Base-by-base conservation (phyloP, 345 rosid genomes). In the Durio zibethinus region DNA sequence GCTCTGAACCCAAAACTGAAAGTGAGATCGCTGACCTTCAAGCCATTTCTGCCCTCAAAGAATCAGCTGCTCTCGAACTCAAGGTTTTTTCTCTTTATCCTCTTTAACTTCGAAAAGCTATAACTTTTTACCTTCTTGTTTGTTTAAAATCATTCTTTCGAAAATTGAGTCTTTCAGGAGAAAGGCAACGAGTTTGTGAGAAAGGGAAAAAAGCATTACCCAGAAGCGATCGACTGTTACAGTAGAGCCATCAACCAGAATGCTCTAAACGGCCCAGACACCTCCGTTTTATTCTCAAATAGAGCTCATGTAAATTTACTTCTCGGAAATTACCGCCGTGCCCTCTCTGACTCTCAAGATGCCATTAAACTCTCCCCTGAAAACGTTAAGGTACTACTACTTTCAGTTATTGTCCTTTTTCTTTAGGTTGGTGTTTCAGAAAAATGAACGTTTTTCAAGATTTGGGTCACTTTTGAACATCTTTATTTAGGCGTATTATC, bases 241-340 rank as follows among this genome's bases (percentile, higher is more conserved):
- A 90, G 92, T 0, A 88, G 92, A 82, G 96, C 97, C 0, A 90
- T 93, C 72, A 80, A 86, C 82, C 99, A 95, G 80, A 78, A 86
- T 52, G 92, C 40, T 68, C 57, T 90, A 20, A 90, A 87, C 57
- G 87, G 86, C 45, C 79, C 87, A 4, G 97, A 92, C 74, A 88
- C 78, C 25, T 89, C 99, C 0, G 72, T 90, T 65, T 82, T 95
- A 76, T 93, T 83, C 85, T 88, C 98, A 31, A 95, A 95, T 80
- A 85, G 97, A 81, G 86, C 98, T 20, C 98, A 89, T 84, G 99
- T 92, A 8, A 95, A 95, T 87, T 74, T 95, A 33, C 88, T 93
- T 0, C 85, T 93, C 0, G 97, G 97, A 36, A 95, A 95, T 71
- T 79, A 84, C 73, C 85, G 99, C 7, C 94, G 91, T n/a, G 94